Conservation (phyloP, 202 grass and related monocot genomes). For the Digitaria exilis region DNA sequence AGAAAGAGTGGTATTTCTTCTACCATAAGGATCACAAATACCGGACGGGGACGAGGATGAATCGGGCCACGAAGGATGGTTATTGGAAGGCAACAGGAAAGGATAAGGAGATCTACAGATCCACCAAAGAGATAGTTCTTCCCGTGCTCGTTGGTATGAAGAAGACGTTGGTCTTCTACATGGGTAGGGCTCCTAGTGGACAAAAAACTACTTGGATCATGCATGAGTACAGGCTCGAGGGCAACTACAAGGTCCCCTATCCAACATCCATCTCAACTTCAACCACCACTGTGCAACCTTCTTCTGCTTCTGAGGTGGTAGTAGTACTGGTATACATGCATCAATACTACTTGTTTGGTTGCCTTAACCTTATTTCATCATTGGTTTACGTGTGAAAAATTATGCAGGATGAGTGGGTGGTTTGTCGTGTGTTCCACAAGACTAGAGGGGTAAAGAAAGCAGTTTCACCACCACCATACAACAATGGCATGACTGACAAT, state of each 20-base stretch:
- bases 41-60: slow-evolving; percentile 62
- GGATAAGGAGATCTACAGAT: slow-evolving; percentile 64
- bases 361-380: background rate
- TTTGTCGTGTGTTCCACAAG: slow-evolving; percentile 69
- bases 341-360: background rate
- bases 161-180: slow-evolving; percentile 88
- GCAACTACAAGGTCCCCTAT: background rate
- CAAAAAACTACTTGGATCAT: slow-evolving; percentile 89
- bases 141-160: slow-evolving; percentile 65
- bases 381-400: background rate
- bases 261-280: slow-evolving; percentile 11
- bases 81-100: slow-evolving; percentile 77
- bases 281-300: background rate
- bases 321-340: background rate
- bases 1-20: slow-evolving; percentile 82
- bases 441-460: slow-evolving; percentile 45
- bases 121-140: background rate
- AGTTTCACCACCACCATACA: background rate
- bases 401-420: slow-evolving; percentile 68
- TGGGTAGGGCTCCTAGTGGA: slow-evolving; percentile 57
- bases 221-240: slow-evolving; percentile 73
- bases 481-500: background rate
- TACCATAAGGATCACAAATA: slow-evolving; percentile 72
- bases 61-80: slow-evolving; percentile 57
- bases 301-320: slow-evolving; percentile 37